These are phyloP conservation scores for Globisporangium barbulae DNA, from an alignment of 352 stramenopile species.

Conservation along the genomic window DNA sequence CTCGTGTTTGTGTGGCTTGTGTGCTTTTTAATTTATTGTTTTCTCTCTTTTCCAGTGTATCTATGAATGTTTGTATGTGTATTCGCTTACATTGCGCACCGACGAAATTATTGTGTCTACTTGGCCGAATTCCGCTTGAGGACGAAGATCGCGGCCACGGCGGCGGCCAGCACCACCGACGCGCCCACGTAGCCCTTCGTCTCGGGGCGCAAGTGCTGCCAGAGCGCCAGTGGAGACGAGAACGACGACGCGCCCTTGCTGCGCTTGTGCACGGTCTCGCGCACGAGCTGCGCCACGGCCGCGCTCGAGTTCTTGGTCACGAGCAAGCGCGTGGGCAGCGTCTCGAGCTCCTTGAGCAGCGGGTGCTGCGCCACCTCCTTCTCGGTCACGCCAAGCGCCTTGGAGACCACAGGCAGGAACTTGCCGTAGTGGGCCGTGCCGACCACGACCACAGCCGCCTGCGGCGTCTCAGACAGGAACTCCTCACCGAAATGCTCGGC, in stretches of 20 bases:
- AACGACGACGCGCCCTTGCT: slow-evolving; percentile 6
- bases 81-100: neutral
- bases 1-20: neutral
- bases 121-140: slow-evolving; percentile 39
- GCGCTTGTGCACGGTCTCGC: slow-evolving; percentile 30
- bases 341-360: slow-evolving; percentile 73
- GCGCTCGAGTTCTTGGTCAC: slow-evolving; percentile 60
- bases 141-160: slow-evolving; percentile 33
- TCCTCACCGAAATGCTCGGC: slow-evolving; percentile 79
- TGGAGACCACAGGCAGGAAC: slow-evolving; percentile 92
- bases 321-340: slow-evolving; percentile 55
- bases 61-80: neutral
- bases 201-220: slow-evolving; percentile 13
- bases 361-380: slow-evolving; percentile 67
- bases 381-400: slow-evolving; percentile 80
- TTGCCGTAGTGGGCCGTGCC: slow-evolving; percentile 98
- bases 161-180: slow-evolving; percentile 33
- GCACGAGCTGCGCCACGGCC: slow-evolving; percentile 62
- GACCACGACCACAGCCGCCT: slow-evolving; percentile 89
- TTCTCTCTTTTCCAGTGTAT: neutral
- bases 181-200: slow-evolving; percentile 26
- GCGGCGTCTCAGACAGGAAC: slow-evolving; percentile 49
- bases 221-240: neutral
- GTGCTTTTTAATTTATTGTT: neutral
- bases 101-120: neutral